Conservation (phyloP, 306 rosid genomes). For the Carpinus fangiana region DNA sequence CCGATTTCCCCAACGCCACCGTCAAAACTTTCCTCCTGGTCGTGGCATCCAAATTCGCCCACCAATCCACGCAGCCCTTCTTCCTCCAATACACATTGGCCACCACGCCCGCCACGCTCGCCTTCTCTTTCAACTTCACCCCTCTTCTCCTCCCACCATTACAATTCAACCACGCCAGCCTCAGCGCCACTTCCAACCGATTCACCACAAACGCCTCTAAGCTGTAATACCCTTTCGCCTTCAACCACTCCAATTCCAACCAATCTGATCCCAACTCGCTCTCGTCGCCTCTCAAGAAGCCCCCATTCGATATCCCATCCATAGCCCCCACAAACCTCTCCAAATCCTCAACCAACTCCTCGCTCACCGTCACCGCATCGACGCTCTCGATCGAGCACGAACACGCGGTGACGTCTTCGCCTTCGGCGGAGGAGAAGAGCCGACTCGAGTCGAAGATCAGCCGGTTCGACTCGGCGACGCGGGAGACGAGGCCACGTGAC, state of each 20-base stretch:
- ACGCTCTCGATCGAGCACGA: slow-evolving; percentile 49
- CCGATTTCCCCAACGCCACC: slow-evolving; percentile 57
- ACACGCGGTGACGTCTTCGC: slow-evolving; percentile 48
- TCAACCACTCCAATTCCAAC: slow-evolving; percentile 81
- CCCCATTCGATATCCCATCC: slow-evolving; percentile 62
- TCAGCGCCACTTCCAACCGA: slow-evolving; percentile 71
- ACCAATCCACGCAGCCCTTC: slow-evolving; percentile 89
- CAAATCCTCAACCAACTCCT: slow-evolving; percentile 46
- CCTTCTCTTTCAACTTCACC: slow-evolving; percentile 80
- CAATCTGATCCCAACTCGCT: slow-evolving; percentile 64
- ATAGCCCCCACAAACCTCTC: slow-evolving; percentile 57
- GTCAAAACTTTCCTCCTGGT: slow-evolving; percentile 49
- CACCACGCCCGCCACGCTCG: slow-evolving; percentile 42
- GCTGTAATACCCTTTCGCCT: slow-evolving; percentile 72
- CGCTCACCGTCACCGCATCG: slow-evolving; percentile 50
- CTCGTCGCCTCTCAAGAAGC: slow-evolving; percentile 72
- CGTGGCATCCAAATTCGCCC: slow-evolving; percentile 62
- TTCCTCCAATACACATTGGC: slow-evolving; percentile 86
- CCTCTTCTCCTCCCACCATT: slow-evolving; percentile 64
- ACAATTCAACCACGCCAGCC: slow-evolving; percentile 75
- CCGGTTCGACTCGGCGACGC: slow-evolving; percentile 46
- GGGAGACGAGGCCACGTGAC: slow-evolving; percentile 62
- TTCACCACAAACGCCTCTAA: slow-evolving; percentile 76
- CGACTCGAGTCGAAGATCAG: slow-evolving; percentile 38
- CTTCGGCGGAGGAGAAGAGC: slow-evolving; percentile 63